Evolutionary conservation across 202 grass and related monocot genomes (phyloP).

Genomic region (Carex arenaria): DNA sequence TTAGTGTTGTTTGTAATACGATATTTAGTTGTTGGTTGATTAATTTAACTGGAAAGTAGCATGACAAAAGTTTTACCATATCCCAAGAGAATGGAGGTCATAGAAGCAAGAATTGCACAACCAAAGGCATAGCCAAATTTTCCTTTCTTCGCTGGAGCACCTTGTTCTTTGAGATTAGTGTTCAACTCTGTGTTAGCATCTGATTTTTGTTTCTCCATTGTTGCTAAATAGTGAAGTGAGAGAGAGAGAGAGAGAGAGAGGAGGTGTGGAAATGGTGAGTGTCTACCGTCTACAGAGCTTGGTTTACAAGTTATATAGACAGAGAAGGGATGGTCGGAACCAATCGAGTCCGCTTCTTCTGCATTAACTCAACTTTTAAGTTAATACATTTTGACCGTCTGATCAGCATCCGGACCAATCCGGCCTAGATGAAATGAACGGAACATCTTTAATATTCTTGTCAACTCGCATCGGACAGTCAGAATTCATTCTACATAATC

Average conservation of each 20-base stretch:
- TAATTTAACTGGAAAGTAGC: background rate
- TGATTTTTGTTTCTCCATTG: conserved; percentile 16
- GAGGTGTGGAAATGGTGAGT: conserved; percentile 5
- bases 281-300: background rate
- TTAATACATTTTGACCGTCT: no score
- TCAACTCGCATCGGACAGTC: no score
- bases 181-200: background rate
- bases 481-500: no score
- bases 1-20: background rate
- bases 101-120: conserved; percentile 70
- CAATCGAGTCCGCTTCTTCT: background rate
- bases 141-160: conserved; percentile 17
- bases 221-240: background rate
- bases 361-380: no score
- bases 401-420: no score
- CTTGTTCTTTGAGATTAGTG: background rate
- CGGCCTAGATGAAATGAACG: no score
- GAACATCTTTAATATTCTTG: no score
- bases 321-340: background rate
- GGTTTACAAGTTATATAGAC: conserved; percentile 20
- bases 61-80: conserved; percentile 41
- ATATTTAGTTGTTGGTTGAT: background rate
- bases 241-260: conserved; percentile 8
- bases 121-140: conserved; percentile 53
- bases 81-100: conserved; percentile 82